phyloP scores from a whole-genome alignment of 805 yeast species.

The Sugiyamaella boreocaroliniensis region DNA sequence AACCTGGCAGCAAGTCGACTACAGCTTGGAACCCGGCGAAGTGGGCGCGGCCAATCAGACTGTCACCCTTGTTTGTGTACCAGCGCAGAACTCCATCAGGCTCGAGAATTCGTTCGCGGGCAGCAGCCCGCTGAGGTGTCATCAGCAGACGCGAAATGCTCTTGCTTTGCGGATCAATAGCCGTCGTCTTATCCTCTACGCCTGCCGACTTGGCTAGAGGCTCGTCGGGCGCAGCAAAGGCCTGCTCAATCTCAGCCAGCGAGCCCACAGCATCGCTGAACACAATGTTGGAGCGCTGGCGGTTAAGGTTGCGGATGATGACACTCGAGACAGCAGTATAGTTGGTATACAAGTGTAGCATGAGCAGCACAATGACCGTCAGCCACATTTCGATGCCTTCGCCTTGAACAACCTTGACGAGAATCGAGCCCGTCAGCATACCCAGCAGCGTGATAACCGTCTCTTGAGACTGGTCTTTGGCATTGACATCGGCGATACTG shows the following conservation, averaged over 20 bases:
- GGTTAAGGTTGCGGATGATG: constrained; percentile 27
- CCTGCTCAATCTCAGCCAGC: constrained; percentile 17
- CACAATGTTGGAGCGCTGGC: constrained; percentile 31
- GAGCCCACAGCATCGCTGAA: constrained; percentile 23
- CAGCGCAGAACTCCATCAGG: constrained; percentile 27
- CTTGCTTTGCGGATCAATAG: constrained; percentile 3
- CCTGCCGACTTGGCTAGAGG: background rate
- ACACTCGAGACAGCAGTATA: constrained; percentile 31
- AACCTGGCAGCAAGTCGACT: constrained; percentile 12
- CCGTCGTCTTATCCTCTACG: background rate
- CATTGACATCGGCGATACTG: constrained; percentile 32
- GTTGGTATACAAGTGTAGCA: constrained; percentile 30
- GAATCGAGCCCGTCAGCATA: constrained; percentile 30
- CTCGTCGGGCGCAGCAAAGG: constrained; percentile 5
- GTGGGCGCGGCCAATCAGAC: constrained; percentile 23
- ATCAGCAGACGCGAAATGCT: constrained; percentile 19
- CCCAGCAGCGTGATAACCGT: constrained; percentile 33
- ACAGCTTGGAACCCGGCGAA: constrained; percentile 22
- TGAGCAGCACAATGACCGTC: constrained; percentile 21
- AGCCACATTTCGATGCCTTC: constrained; percentile 27
- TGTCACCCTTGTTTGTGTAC: constrained; percentile 17
- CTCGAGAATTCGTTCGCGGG: constrained; percentile 26
- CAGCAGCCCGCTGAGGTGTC: constrained; percentile 22
- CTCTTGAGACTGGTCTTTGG: constrained; percentile 34
- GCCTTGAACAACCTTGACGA: constrained; percentile 25